Conservation (phyloP, 179 eudicot genomes). For the Beta macrorhiza region DNA sequence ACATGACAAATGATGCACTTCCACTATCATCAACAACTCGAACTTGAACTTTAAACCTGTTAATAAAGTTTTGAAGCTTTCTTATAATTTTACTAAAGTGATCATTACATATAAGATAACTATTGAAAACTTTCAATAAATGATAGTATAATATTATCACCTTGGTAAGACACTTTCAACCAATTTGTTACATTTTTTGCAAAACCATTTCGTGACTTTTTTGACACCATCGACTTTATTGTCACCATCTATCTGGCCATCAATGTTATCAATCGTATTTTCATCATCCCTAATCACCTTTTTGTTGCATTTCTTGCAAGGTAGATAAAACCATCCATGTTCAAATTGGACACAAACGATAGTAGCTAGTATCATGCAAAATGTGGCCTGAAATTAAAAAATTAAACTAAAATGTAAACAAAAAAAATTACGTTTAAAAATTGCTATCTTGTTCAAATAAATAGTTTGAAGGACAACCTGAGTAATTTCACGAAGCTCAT, state of each 20-base stretch:
- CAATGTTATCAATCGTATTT: neutral
- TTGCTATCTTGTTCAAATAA: too few species aligned
- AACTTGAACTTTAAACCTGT: neutral
- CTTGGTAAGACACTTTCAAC: neutral
- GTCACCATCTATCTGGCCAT: neutral
- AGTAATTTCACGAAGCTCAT: too few species aligned
- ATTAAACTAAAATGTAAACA: too few species aligned
- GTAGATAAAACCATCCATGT: neutral
- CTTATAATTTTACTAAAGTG: neutral
- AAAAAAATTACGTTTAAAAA: too few species aligned
- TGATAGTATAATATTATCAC: neutral
- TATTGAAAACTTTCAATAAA: too few species aligned
- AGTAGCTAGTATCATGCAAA: neutral
- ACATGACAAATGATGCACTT: neutral
- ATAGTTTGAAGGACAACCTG: too few species aligned
- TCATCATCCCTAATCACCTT: neutral
- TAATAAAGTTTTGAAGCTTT: neutral
- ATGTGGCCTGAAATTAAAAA: too few species aligned
- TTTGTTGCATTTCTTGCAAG: neutral
- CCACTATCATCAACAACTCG: neutral
- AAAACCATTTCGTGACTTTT: neutral
- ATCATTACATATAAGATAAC: neutral
- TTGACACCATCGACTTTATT: too few species aligned
- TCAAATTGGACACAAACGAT: neutral
- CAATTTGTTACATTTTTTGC: neutral